A percentile compares a stretch with the other conserved stretches of the same genome.
phyloP scores from a whole-genome alignment of 257 asterid species.

The Scutellaria barbata region DNA sequence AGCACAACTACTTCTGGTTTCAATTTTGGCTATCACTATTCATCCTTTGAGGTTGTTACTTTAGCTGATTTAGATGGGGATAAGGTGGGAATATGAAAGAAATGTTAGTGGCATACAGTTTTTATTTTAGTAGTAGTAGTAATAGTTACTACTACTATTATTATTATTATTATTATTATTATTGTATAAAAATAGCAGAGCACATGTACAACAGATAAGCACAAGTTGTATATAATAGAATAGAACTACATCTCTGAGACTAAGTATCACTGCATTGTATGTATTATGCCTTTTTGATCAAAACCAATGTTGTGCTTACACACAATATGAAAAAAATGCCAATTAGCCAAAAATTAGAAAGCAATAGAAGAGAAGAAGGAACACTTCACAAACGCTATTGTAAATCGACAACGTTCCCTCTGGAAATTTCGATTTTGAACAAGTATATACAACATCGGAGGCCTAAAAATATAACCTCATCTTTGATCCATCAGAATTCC shows the following conservation, averaged over 20 bases:
- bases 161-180: too few species aligned
- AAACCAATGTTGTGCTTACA: slow-evolving; percentile 47
- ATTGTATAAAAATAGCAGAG: background rate
- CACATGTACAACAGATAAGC: slow-evolving; percentile 23
- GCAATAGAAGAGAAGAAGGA: background rate
- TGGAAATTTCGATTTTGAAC: slow-evolving; percentile 29
- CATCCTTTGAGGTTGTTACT: too few species aligned
- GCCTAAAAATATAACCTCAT: slow-evolving; percentile 37
- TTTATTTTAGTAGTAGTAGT: too few species aligned
- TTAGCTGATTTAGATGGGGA: too few species aligned
- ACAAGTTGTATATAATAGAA: slow-evolving; percentile 1
- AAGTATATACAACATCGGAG: slow-evolving; percentile 42
- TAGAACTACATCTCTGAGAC: slow-evolving; percentile 34
- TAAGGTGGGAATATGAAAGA: too few species aligned
- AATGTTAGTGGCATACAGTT: too few species aligned
- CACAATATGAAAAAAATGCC: slow-evolving; percentile 44
- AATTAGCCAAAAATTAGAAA: slow-evolving; percentile 32
- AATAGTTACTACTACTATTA: too few species aligned
- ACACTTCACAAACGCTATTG: slow-evolving; percentile 35
- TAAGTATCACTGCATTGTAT: slow-evolving; percentile 40
- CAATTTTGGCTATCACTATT: background rate
- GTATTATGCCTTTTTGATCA: slow-evolving; percentile 31
- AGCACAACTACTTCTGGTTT: slow-evolving; percentile 12
- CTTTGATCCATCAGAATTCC: slow-evolving; percentile 34
- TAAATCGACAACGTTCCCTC: slow-evolving; percentile 10